Base-by-base conservation (phyloP, 2,329 filamentous ascomycete species). In the Paecilomyces niveus region DNA sequence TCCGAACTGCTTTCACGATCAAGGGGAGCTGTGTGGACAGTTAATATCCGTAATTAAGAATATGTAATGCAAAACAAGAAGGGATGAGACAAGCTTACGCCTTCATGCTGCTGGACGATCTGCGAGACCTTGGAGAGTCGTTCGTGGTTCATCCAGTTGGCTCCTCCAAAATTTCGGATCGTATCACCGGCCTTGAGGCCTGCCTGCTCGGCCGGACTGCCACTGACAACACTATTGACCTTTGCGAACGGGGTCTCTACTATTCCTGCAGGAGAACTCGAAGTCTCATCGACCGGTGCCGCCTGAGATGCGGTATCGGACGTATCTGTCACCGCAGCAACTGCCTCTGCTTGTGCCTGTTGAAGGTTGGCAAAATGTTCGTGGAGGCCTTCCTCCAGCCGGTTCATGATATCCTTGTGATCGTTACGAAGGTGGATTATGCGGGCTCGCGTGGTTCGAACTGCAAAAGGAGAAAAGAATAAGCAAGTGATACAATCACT, bases 391-490 rank as follows among this genome's bases (percentile, higher is more conserved):
- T 87, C 87, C 74, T 97, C 94, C 65, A 97, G 88, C 59, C 83
- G 80, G 59, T 77, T 77, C 92, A 97, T 97, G 51, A 97, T 77
- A 45, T 87, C 85, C 72, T 95, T 97, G 78, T 96, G 93, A 74
- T 99, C 94, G 70, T 97, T 97, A 63, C 89, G 87, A 45, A 97
- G 81, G 65, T 87, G 82, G 65, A 97, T 94, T 65, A 99, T 96
- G 61, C 90, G 87, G 29, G 92, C 85, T 74, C 94, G 84, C 39
- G 92, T 96, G n/a, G 91, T 96, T 61, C 94, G 90, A 70, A 99
- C 90, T 95, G 67, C 13, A 54, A 7, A 22, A 29, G 26, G 26
- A 29, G 26, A 29, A 5, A 33, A 56, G 18, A 57, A 24, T 67
- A 56, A 65, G 65, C 57, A 59, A 57, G 18, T 24, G 35, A 31